Evolutionary conservation across 768 basidiomycete genomes (phyloP), one percentile per base, ranked within the genome.

Genomic region (Pisolithus microcarpus): DNA sequence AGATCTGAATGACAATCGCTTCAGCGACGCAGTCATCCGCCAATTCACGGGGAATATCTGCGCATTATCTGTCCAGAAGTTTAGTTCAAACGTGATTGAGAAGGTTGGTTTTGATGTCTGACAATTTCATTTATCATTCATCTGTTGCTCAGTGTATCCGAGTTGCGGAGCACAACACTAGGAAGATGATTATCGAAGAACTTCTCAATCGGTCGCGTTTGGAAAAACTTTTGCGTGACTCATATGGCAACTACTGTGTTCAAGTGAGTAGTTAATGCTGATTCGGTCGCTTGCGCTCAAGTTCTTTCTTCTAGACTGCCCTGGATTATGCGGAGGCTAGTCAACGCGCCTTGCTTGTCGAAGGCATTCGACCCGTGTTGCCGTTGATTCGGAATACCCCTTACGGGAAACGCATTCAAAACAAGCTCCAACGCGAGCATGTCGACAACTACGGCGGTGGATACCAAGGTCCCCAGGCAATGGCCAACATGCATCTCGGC

Each of bases 301-400:
- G 21, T 53, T 15, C 63, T 60, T 55, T 38, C 9, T 50, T 23
- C 38, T 68, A 98, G 87, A 99, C 96, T 51, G 94, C 95, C 37
- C 73, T 98, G 48, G 96, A 99, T 68, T 99, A 98, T 57, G 93
- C 96, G 34, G 96, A 98, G 60, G 87, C 93, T n/a, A 75, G 68
- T 19, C 96, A 99, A 68, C 86, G 96, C 52, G 82, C 85, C 5
- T 77, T 93, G 55, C 84, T 99, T 23, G 91, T 99, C 18, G 95
- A 98, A 63, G 91, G 91, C 58, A 99, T 99, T 66, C 87, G 96
- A 46, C 96, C 96, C n/a, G 92, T 98, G 54, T 78, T 99, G 23
- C 96, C 96, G 2, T 78, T 97, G 61, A 99, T 99, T 64, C 88
- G 96, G 62, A 99, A 99, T 72, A 99, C 96, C 9, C 96, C 96